Evolutionary conservation across 148 eudicot species (phyloP), one percentile per base, ranked within the genome.

Genomic region (Limonium bicolor): DNA sequence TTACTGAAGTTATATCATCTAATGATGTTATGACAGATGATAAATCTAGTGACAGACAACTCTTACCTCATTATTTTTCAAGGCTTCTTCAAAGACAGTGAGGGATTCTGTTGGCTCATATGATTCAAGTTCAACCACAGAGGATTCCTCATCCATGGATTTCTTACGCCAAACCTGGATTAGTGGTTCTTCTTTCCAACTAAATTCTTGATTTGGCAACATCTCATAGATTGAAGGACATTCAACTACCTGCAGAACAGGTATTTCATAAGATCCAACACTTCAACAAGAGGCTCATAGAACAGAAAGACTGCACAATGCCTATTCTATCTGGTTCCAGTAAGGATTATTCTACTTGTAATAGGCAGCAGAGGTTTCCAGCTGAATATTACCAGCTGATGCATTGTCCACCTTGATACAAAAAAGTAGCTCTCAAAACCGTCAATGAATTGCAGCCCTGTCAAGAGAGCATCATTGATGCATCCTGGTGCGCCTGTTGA

Each of bases 221-320:
- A 84, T 77, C 67, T 90, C 97, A 43, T 90, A 90, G 12, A 90
- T 55, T 55, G 97, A 75, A 37, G 97, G 97, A 54, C 97, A 90
- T 67, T 90, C 97, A 40, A 84, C 62, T 61, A 90, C 50, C 97
- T 90, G 39, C 18, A 72, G 19, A 12, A 27, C 21, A 19, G n/a
- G 4, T n/a, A n/a, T n/a, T n/a, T n/a, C n/a, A n/a, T n/a, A n/a
- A n/a, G n/a, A n/a, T n/a, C n/a, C n/a, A n/a, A n/a, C n/a, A n/a
- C n/a, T n/a, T n/a, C n/a, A n/a, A n/a, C n/a, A n/a, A n/a, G n/a
- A n/a, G n/a, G n/a, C n/a, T n/a, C n/a, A n/a, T n/a, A n/a, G n/a
- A n/a, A n/a, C n/a, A n/a, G n/a, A n/a, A n/a, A n/a, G n/a, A n/a
- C n/a, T n/a, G n/a, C n/a, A n/a, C n/a, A n/a, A n/a, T n/a, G n/a